phyloP scores from a whole-genome alignment of 306 rosid genomes.

The Pachyrhizus erosus region DNA sequence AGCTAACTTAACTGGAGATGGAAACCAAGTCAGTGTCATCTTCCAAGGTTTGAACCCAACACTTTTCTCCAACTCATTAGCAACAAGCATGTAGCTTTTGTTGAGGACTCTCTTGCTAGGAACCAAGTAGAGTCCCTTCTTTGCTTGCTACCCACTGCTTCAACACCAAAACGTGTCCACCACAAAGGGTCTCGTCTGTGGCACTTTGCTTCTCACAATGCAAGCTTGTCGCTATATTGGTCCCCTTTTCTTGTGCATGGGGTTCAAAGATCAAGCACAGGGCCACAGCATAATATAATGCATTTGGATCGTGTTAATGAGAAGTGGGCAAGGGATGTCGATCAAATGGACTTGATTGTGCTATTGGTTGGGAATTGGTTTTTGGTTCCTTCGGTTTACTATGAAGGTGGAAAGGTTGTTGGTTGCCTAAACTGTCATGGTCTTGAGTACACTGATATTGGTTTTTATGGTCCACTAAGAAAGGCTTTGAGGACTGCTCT shows the following conservation, averaged over 20 bases:
- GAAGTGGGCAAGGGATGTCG: constrained; percentile 67
- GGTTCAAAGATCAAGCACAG: constrained; percentile 52
- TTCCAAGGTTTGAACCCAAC: constrained; percentile 75
- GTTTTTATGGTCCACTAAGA: constrained; percentile 66
- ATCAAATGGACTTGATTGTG: constrained; percentile 55
- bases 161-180: constrained; percentile 59
- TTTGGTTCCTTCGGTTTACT: constrained; percentile 72
- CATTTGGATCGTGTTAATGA: constrained; percentile 63
- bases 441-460: constrained; percentile 60
- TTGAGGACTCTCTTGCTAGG: constrained; percentile 83
- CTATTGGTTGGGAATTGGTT: constrained; percentile 87
- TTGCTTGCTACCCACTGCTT: constrained; percentile 65
- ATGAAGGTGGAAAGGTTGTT: constrained; percentile 55
- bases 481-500: constrained; percentile 64
- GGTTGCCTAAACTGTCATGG: constrained; percentile 66
- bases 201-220: constrained; percentile 64
- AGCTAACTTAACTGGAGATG: constrained; percentile 73
- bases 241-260: constrained; percentile 85
- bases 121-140: constrained; percentile 87
- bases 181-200: constrained; percentile 54
- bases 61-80: constrained; percentile 57
- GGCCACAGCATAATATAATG: constrained; percentile 55
- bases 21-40: constrained; percentile 65
- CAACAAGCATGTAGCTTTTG: constrained; percentile 71
- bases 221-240: constrained; percentile 66